Base-by-base conservation (phyloP, 768 basidiomycete genomes). In the Flagelloscypha sp. region DNA sequence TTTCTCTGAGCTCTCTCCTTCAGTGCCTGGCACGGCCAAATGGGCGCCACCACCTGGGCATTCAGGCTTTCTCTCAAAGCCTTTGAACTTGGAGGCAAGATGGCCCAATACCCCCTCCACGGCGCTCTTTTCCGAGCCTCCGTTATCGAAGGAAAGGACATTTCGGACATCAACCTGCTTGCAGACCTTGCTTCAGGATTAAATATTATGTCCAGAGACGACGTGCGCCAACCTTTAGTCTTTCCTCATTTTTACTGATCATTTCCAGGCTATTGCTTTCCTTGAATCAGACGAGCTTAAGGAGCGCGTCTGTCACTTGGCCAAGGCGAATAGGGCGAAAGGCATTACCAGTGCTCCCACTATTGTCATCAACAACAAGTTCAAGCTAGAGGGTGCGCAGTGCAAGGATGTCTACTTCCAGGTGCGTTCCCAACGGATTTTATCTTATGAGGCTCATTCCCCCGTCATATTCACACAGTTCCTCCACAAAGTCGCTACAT, bases 301-400 rank as follows among this genome's bases (percentile, higher is more conserved):
- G 47, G 63, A 68, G 35, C 81, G 84, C 44, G 76, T 88, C 1
- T 60, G 76, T 41, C 58, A 62, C 7, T 74, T 79, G 58, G 77
- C 76, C 47, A 63, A 66, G 7, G 68, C 74, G 31, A 80, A 80
- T 25, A 70, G 76, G 36, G 58, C 62, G 27, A 70, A 76, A 37
- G 84, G 84, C 12, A 73, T 89, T 33, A 76, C 72, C 5, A 84
- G 85, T 24, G 83, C 89, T 3, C 86, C 86, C 6, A 74, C 85
- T 62, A 79, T 76, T 18, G 73, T 88, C 48, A 79, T 88, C 45
- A 76, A 86, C 52, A 71, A 74, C 9, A 79, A 78, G 50, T 88
- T 81, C 78, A 82, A 77, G 5, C 68, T 86, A 18, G 76, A 71
- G 33, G 84, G 84, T 7, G 78, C 77, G 7, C 84, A 86, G 55